These are phyloP conservation scores for Aspergillus sp. DNA, from an alignment of 2,329 filamentous ascomycete species.

Conservation along the genomic window DNA sequence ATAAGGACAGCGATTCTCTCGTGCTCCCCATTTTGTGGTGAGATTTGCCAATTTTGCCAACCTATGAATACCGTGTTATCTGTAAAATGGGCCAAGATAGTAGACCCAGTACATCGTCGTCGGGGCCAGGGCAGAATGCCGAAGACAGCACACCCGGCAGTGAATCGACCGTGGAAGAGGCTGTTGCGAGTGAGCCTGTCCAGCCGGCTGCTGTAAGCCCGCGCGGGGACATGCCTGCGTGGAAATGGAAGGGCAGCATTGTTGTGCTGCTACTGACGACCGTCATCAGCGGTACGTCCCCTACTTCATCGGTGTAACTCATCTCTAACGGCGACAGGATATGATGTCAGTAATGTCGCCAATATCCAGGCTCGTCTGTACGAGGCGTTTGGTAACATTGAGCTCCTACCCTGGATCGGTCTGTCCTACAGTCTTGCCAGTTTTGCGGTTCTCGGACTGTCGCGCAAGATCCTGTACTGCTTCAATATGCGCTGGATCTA, in stretches of 20 bases:
- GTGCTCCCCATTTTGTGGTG: too few species aligned
- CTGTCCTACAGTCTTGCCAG: constrained; percentile 14
- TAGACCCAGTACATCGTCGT: neutral
- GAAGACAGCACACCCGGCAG: neutral
- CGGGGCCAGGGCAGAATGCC: too few species aligned
- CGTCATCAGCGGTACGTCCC: constrained; percentile 11
- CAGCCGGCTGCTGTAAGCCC: neutral
- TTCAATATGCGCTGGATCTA: constrained; percentile 46
- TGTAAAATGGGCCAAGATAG: neutral
- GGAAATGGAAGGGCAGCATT: constrained; percentile 16
- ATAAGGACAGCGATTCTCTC: neutral
- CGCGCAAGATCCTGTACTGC: constrained; percentile 19
- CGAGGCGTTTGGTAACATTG: constrained; percentile 15
- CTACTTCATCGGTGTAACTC: neutral
- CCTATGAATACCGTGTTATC: neutral
- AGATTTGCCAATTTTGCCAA: neutral
- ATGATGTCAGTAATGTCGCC: constrained; percentile 19
- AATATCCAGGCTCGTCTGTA: constrained; percentile 18
- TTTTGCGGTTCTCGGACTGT: constrained; percentile 13
- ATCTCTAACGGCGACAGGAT: constrained; percentile 2
- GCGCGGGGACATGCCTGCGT: neutral
- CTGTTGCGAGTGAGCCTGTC: neutral
- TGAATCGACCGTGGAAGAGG: neutral
- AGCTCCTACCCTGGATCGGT: constrained; percentile 16
- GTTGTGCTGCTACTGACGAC: constrained; percentile 11